Percentiles rank a stretch among this genome's conserved stretches.
Evolutionary conservation across 2,329 filamentous ascomycete species (phyloP).

Genomic region (Decorospora gaudefroyi): DNA sequence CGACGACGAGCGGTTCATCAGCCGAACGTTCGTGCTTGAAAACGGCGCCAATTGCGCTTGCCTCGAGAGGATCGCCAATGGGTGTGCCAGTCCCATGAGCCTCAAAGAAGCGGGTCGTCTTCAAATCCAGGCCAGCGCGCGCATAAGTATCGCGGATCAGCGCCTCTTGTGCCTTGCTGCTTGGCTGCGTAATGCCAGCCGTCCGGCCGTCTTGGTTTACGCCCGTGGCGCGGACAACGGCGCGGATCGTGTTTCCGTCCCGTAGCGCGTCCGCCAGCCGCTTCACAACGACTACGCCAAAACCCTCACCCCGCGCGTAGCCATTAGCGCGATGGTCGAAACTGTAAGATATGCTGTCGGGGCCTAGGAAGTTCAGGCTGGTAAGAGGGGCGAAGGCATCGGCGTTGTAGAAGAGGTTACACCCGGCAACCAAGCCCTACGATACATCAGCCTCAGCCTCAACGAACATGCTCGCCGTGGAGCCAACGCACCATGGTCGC

Average conservation of each 20-base stretch:
- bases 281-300: slow-evolving; percentile 40
- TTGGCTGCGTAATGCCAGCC: slow-evolving; percentile 28
- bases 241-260: slow-evolving; percentile 32
- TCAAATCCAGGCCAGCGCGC: slow-evolving; percentile 40
- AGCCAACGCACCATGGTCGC: slow-evolving; percentile 10
- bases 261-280: slow-evolving; percentile 9
- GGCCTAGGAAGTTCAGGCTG: slow-evolving; percentile 27
- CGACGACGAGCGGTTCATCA: slow-evolving; percentile 12
- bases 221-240: slow-evolving; percentile 29
- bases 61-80: slow-evolving; percentile 42
- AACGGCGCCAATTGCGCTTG: slow-evolving; percentile 10
- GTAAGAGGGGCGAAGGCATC: slow-evolving; percentile 8
- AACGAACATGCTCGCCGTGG: not conserved
- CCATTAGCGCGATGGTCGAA: slow-evolving; percentile 62
- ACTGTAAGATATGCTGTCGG: slow-evolving; percentile 33
- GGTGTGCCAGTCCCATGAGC: slow-evolving; percentile 57
- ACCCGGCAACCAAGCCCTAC: slow-evolving; percentile 14
- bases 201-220: slow-evolving; percentile 23
- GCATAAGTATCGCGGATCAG: slow-evolving; percentile 40
- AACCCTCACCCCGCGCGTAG: slow-evolving; percentile 66
- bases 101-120: slow-evolving; percentile 27
- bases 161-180: slow-evolving; percentile 51
- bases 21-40: slow-evolving; percentile 23
- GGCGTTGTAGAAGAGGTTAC: slow-evolving; percentile 13
- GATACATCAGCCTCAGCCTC: not conserved